A percentile compares a stretch with the other conserved stretches of the same genome.
phyloP scores from a whole-genome alignment of 2,329 filamentous ascomycete genomes.

The Triangularia verruculosa region DNA sequence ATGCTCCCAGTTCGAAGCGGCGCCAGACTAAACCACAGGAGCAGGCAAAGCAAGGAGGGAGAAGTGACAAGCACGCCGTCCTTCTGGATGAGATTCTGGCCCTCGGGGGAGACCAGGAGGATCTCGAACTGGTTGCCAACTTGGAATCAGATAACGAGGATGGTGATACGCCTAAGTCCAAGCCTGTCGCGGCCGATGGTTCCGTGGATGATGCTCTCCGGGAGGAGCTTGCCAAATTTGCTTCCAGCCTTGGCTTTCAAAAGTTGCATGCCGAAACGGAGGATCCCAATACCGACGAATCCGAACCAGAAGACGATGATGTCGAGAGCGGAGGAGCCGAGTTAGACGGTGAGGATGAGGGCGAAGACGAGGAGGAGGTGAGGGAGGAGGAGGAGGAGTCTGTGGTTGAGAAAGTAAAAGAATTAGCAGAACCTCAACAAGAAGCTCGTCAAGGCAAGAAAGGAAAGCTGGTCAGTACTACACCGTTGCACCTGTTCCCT shows the following conservation, averaged over 20 bases:
- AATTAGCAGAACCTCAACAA: slow-evolving; percentile 26
- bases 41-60: slow-evolving; percentile 14
- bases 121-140: slow-evolving; percentile 59
- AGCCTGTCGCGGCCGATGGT: slow-evolving; percentile 23
- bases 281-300: slow-evolving; percentile 29
- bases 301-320: slow-evolving; percentile 30
- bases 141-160: slow-evolving; percentile 50
- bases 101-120: slow-evolving; percentile 63
- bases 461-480: slow-evolving; percentile 42
- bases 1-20: slow-evolving; percentile 32
- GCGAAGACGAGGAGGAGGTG: slow-evolving; percentile 27
- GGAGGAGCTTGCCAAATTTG: slow-evolving; percentile 52
- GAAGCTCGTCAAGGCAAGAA: slow-evolving; percentile 31
- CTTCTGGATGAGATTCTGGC: slow-evolving; percentile 63
- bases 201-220: slow-evolving; percentile 35
- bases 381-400: slow-evolving; percentile 31
- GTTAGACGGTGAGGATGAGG: slow-evolving; percentile 31
- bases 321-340: slow-evolving; percentile 32
- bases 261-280: slow-evolving; percentile 40
- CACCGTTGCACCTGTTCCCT: neutral
- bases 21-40: slow-evolving; percentile 30
- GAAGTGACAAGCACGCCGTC: slow-evolving; percentile 24
- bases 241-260: slow-evolving; percentile 49
- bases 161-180: slow-evolving; percentile 31
- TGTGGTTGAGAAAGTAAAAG: slow-evolving; percentile 30